Evolutionary conservation across 108 stramenopile species (phyloP).

Genomic region (Hondaea fermentalgiana): DNA sequence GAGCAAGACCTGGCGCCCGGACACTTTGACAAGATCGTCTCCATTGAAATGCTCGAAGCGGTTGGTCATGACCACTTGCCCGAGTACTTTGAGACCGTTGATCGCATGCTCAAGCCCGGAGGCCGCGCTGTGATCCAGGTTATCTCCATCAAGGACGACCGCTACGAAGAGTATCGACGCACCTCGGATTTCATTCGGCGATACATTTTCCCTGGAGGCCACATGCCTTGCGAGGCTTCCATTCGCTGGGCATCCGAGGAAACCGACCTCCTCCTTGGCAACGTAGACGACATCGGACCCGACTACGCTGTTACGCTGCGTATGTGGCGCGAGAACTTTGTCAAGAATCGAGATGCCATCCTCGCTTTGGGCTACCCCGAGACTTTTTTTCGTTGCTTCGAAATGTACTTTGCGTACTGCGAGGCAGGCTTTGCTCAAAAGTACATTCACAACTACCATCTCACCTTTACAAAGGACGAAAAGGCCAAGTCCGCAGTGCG

Average conservation of each 20-base stretch:
- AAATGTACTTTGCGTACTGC: constrained; percentile 89
- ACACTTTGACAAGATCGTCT: constrained; percentile 77
- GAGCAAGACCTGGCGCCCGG: constrained; percentile 31
- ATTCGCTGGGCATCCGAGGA: constrained; percentile 67
- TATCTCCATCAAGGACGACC: constrained; percentile 86
- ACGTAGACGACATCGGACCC: constrained; percentile 78
- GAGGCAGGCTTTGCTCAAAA: constrained; percentile 74
- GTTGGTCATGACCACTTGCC: constrained; percentile 81
- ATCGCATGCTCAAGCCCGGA: constrained; percentile 66
- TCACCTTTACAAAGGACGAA: neutral
- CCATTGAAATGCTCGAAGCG: constrained; percentile 96
- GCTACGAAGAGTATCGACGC: constrained; percentile 70
- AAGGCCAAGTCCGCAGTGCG: neutral
- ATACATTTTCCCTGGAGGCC: constrained; percentile 86
- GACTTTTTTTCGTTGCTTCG: constrained; percentile 82
- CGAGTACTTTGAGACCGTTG: constrained; percentile 77
- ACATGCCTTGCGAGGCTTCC: constrained; percentile 76
- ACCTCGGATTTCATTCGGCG: constrained; percentile 92
- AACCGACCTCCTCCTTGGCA: constrained; percentile 66
- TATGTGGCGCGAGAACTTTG: constrained; percentile 85
- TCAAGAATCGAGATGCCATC: constrained; percentile 53
- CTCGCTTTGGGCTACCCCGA: constrained; percentile 79
- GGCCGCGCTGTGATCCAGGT: constrained; percentile 90
- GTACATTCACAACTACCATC: constrained; percentile 1
- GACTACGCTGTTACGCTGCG: constrained; percentile 88